A percentile compares a stretch with the other conserved stretches of the same genome.
Conservation (phyloP, 768 basidiomycete genomes). For the Chalciporus chontae region DNA sequence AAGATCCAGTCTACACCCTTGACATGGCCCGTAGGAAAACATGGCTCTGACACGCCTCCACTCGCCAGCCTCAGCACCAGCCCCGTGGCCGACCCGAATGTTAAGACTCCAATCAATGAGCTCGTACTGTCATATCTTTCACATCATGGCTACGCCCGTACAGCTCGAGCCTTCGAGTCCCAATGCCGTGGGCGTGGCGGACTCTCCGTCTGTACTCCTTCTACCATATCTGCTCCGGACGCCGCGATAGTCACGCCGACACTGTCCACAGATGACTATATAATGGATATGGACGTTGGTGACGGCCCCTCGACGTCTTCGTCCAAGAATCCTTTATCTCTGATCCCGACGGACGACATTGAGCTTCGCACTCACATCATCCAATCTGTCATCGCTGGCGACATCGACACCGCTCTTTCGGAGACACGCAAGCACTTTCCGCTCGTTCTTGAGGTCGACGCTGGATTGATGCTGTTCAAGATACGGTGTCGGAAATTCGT, state of each 20-base stretch:
- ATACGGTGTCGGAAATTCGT: conserved; percentile 83
- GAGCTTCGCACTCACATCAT: conserved; percentile 69
- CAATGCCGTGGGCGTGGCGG: conserved; percentile 36
- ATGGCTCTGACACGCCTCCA: conserved; percentile 6
- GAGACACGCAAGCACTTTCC: conserved; percentile 58
- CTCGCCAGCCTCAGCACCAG: conserved; percentile 1
- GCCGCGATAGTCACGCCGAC: conserved; percentile 3
- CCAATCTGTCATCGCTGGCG: conserved; percentile 61
- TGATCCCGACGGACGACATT: conserved; percentile 48
- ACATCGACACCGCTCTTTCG: conserved; percentile 65
- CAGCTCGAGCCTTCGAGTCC: conserved; percentile 63
- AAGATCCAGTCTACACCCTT: conserved; percentile 59
- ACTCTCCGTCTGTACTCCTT: conserved; percentile 9
- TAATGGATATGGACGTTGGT: conserved; percentile 45
- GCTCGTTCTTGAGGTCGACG: conserved; percentile 59
- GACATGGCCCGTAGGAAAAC: conserved; percentile 36
- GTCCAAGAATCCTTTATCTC: conserved; percentile 10
- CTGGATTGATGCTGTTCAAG: conserved; percentile 74
- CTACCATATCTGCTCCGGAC: conserved; percentile 5
- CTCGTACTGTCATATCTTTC: conserved; percentile 78
- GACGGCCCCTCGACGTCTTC: conserved; percentile 14
- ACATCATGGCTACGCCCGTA: conserved; percentile 79
- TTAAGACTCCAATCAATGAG: conserved; percentile 60
- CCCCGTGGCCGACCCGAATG: conserved; percentile 41
- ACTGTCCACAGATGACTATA: conserved; percentile 35